phyloP scores from a whole-genome alignment of 2,329 filamentous ascomycete genomes.

The Ophiostoma australiae region DNA sequence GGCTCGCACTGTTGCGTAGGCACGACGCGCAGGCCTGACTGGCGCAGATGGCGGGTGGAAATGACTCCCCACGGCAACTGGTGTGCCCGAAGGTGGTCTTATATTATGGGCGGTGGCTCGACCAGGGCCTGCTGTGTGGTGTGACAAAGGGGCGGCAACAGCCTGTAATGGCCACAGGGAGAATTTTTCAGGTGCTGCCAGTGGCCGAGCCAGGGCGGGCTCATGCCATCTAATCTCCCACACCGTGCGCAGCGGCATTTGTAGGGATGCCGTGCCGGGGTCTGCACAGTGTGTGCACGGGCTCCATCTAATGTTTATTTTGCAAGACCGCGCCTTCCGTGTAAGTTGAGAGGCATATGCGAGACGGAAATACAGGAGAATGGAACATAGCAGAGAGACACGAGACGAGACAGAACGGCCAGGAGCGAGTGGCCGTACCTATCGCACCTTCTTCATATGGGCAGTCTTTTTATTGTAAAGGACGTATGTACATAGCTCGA shows the following conservation, averaged over 20 bases:
- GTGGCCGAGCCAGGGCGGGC: not conserved
- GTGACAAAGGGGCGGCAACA: not conserved
- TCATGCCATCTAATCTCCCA: conserved; percentile 19
- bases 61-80: not conserved
- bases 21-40: not conserved
- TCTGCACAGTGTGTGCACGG: conserved; percentile 2
- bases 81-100: not conserved
- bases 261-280: not conserved
- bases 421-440: not conserved
- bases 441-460: not conserved
- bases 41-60: not conserved
- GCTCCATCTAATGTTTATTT: not conserved
- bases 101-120: conserved; percentile 6
- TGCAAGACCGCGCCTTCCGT: conserved; percentile 5
- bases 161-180: not conserved
- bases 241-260: not conserved
- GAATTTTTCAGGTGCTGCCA: conserved; percentile 7
- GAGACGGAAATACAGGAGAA: not conserved
- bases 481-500: not conserved
- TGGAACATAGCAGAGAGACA: too few species aligned
- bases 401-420: not conserved
- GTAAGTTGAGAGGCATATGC: not conserved
- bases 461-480: not conserved
- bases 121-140: not conserved
- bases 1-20: conserved; percentile 11